Base-by-base conservation (phyloP, 2,329 filamentous ascomycete species). In the Chrysosporium keratinophilum region DNA sequence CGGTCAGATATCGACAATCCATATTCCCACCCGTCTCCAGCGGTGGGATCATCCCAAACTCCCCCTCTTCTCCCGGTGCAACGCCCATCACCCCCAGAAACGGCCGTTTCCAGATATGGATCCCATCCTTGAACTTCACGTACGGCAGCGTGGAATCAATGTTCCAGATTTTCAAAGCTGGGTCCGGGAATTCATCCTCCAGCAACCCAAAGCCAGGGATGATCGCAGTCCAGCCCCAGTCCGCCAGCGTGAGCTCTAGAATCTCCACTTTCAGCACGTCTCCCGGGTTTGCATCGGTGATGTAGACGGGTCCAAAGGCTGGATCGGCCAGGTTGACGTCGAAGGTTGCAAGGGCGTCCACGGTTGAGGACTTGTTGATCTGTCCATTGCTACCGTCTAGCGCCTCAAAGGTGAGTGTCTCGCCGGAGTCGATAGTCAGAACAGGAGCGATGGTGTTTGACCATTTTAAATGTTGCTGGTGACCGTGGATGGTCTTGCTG, bases 1-100 rank as follows among this genome's bases (percentile, higher is more conserved):
- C 64, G 4, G 70, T 73, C 33, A 78, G 60, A 57, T 78, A 71
- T 41, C 73, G 73, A 57, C 76, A 78, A 62, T 80, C 77, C 46
- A 80, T 70, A 60, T 79, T 80, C n/a, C 77, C 77, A 46, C 77
- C 77, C 2, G 71, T 74, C 23, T 73, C 68, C 47, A 74, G 73
- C 0, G 77, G 76, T 20, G 76, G 76, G 15, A 79, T 75, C 2
- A 73, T 78, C 23, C 69, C 69, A 50, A 76, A 71, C 44, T 76
- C 71, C 23, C 71, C 74, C 19, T 69, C 65, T 10, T 63, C 66
- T 9, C 67, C 71, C 0, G 73, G 76, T 0, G 77, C 76, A 4
- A 79, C 65, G 33, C 76, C 77, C 57, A 78, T 74, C 31, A 77
- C 70, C 17, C 77, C 77, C 9, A 79, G 66, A 61, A 79, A 79